phyloP scores from a whole-genome alignment of 2,329 filamentous ascomycete species.

The Ophiostoma pallidulum region DNA sequence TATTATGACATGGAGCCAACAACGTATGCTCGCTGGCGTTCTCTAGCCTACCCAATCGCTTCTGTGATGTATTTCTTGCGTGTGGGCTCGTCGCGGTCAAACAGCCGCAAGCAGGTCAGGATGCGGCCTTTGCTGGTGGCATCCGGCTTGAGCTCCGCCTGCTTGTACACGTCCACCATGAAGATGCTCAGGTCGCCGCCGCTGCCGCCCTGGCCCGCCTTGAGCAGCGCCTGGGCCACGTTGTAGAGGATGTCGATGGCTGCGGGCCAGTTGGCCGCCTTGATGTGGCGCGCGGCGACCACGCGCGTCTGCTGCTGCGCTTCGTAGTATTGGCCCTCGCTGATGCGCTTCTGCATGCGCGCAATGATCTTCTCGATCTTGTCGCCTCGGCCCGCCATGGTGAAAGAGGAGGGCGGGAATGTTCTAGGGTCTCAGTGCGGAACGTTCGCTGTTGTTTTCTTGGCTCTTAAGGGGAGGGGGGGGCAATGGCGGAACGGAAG shows the following conservation, averaged over 20 bases:
- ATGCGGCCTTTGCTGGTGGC: conserved; percentile 64
- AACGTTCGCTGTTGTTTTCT: not conserved
- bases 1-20: too few species aligned
- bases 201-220: conserved; percentile 86
- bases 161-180: conserved; percentile 82
- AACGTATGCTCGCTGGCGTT: not conserved
- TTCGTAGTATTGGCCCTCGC: conserved; percentile 85
- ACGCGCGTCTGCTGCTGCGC: conserved; percentile 97
- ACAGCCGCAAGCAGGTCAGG: conserved; percentile 69
- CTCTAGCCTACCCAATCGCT: conserved; percentile 57
- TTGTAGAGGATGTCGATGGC: conserved; percentile 80
- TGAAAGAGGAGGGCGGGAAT: conserved; percentile 6
- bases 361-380: conserved; percentile 50
- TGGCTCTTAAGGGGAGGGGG: too few species aligned
- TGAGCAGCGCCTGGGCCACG: conserved; percentile 76
- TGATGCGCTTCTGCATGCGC: conserved; percentile 51
- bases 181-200: conserved; percentile 84
- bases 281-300: conserved; percentile 87
- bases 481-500: too few species aligned
- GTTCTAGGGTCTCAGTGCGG: not conserved
- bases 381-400: conserved; percentile 28
- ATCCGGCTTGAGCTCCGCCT: conserved; percentile 71
- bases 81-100: conserved; percentile 75
- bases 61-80: conserved; percentile 87
- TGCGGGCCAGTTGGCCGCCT: conserved; percentile 71